Conservation (phyloP, 108 stramenopile genomes). For the Cyclostephanos tholiformis region DNA sequence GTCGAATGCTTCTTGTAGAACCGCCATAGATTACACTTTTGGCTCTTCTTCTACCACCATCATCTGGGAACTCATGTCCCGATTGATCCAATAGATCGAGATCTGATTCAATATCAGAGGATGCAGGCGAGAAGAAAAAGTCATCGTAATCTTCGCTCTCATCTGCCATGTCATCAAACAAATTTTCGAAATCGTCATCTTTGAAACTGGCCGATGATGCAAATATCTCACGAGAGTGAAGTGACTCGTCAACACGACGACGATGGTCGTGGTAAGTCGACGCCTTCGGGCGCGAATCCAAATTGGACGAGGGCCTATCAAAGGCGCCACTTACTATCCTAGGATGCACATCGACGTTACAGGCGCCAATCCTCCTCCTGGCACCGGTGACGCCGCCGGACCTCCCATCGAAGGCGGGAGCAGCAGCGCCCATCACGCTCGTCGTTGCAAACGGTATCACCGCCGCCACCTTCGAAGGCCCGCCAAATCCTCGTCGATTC, state of each 20-base stretch:
- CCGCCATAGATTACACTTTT: neutral
- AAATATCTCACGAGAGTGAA: constrained; percentile 6
- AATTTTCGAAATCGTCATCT: neutral
- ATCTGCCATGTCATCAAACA: neutral
- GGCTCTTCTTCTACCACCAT: neutral
- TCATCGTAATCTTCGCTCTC: constrained; percentile 24
- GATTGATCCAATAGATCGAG: constrained; percentile 47
- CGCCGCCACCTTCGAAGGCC: neutral
- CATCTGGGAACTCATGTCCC: constrained; percentile 24
- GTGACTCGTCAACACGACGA: neutral
- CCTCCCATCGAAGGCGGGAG: no score
- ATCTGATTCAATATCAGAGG: constrained; percentile 51
- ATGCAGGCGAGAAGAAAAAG: constrained; percentile 33
- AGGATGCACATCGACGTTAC: neutral
- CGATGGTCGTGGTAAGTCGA: neutral
- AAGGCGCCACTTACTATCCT: neutral
- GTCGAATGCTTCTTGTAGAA: neutral
- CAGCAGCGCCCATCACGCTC: constrained; percentile 1
- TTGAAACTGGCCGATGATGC: constrained; percentile 1
- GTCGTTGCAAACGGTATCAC: constrained; percentile 13
- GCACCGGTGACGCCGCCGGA: neutral
- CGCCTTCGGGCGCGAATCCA: neutral
- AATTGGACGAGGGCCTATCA: neutral
- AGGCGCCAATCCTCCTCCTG: neutral
- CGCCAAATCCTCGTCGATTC: neutral